Base-by-base conservation (phyloP, 805 yeast genomes). In the Barnettozyma siamensis region DNA sequence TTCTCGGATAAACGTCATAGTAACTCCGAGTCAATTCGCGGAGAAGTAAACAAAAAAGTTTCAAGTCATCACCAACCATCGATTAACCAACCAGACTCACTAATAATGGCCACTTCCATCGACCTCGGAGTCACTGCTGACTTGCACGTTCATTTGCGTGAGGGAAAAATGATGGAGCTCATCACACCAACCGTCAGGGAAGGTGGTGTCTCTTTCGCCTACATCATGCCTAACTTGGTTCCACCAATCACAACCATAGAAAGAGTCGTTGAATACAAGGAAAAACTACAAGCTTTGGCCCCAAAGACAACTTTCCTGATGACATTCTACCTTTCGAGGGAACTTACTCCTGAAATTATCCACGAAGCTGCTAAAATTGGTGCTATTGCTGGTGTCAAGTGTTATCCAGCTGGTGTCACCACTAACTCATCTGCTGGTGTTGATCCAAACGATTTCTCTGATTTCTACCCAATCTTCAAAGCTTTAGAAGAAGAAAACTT, bases 321-420 rank as follows among this genome's bases (percentile, higher is more conserved):
- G 97, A 80, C 95, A 12, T 79, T 91, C 49, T 93, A 93, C 54
- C 71, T 93, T 31, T 75, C 83, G 38, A 78, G 74, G 41, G 84
- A 78, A 1, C 67, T 93, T 48, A 87, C 96, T 1, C 97, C 98
- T 0, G 94, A 86, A 49, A 67, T 88, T 31, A 81, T 93, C 42
- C 78, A 76, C 41, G 75, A 78, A 47, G 98, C 97, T 28, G 94
- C 89, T 7, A 58, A 69, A 41, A 55, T 64, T 15, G 80, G 80
- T 2, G 79, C 78, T 30, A 79, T 91, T 41, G 71, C 79, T 24
- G 99, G 99, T 42, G 87, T 93, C 51, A 93, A 93, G 63, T 88
- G 96, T 60, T 93, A 93, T 62, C 99, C 99, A 32, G 97, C 98
- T 2, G 99, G 99, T 34, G 99, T 93, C 26, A 93, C 99, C n/a